Evolutionary conservation across 176 grass and related monocot species (phyloP).

Genomic region (Neostapfia colusana): DNA sequence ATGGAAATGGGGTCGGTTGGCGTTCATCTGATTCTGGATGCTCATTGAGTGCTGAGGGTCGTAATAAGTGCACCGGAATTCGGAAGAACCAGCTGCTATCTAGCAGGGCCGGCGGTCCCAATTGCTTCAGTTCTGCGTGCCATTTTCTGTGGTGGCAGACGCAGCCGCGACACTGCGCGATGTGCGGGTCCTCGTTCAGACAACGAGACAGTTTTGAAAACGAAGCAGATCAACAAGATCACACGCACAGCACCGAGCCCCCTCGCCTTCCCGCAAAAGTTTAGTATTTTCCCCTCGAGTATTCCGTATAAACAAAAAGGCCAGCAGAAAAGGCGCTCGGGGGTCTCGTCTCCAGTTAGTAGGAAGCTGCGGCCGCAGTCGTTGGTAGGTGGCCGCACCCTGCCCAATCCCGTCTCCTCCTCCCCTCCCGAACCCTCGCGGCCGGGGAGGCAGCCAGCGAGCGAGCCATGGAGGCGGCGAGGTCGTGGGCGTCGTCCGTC

Average conservation of each 20-base stretch:
- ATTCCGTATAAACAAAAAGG: constrained; percentile 4
- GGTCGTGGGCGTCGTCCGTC: constrained; percentile 55
- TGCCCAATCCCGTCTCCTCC: constrained; percentile 31
- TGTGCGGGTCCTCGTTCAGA: constrained; percentile 11
- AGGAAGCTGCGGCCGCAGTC: constrained; percentile 14
- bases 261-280: constrained; percentile 20
- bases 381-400: constrained; percentile 50
- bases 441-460: constrained; percentile 27
- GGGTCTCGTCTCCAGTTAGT: not conserved
- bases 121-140: no score
- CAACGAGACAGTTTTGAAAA: not conserved
- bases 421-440: constrained; percentile 30
- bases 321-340: not conserved
- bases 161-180: no score
- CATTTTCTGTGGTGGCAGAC: no score
- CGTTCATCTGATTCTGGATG: not conserved
- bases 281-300: not conserved
- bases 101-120: not conserved
- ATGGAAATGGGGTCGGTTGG: not conserved
- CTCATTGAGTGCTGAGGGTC: not conserved
- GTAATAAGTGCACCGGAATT: not conserved
- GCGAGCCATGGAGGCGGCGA: constrained; percentile 50
- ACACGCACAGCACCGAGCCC: not conserved
- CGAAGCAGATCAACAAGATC: constrained; percentile 19
- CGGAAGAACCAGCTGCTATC: not conserved